Percentiles rank a stretch among this genome's conserved stretches.
Evolutionary conservation across 495 filamentous ascomycete species (phyloP).

Genomic region (Xylona heveae): DNA sequence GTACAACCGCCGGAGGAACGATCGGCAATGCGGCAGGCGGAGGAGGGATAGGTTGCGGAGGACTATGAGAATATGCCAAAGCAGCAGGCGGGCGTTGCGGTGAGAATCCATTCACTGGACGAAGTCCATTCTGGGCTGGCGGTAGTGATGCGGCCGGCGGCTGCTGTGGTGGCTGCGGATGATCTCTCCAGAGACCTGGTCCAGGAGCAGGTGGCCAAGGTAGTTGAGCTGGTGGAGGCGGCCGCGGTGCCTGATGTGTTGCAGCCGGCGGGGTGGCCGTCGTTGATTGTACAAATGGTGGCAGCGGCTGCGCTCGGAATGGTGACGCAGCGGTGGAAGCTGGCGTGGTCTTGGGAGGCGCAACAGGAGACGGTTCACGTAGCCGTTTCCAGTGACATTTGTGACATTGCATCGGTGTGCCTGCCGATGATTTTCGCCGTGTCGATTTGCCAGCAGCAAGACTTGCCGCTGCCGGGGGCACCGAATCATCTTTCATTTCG

Average conservation of each 20-base stretch:
- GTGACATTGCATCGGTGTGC: constrained; percentile 2
- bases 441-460: constrained; percentile 1
- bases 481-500: constrained; percentile 1
- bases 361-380: background rate
- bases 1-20: constrained; percentile 5
- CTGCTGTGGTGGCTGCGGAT: background rate
- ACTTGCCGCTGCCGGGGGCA: constrained; percentile 1
- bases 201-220: background rate
- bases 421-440: constrained; percentile 1
- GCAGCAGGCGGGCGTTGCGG: too few species aligned
- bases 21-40: constrained; percentile 5
- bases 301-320: background rate
- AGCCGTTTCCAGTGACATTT: constrained; percentile 4
- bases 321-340: background rate
- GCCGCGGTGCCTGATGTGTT: background rate
- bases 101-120: constrained; percentile 1
- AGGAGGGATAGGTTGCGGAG: constrained; percentile 14
- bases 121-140: background rate
- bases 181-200: background rate
- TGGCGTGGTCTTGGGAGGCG: too few species aligned
- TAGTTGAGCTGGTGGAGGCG: constrained; percentile 1
- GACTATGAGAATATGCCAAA: too few species aligned
- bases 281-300: background rate
- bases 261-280: background rate
- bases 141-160: background rate